A percentile compares a stretch with the other conserved stretches of the same genome.
Conservation (phyloP, 2,329 filamentous ascomycete species). For the Bipolaris victoriae region DNA sequence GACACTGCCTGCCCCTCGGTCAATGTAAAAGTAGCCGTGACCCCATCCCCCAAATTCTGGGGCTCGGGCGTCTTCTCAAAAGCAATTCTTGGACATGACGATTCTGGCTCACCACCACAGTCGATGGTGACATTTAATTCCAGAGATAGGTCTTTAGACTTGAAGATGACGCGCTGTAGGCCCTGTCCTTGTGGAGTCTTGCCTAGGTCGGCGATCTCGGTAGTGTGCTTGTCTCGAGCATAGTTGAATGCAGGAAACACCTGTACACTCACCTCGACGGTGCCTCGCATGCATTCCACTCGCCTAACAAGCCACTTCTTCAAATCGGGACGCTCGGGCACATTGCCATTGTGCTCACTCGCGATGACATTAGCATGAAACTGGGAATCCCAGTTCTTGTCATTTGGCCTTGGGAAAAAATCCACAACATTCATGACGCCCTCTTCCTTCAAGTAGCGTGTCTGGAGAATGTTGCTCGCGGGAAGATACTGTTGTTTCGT, state of each 20-base stretch:
- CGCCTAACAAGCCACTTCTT: slow-evolving; percentile 75
- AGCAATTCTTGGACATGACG: slow-evolving; percentile 57
- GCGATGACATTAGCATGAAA: slow-evolving; percentile 32
- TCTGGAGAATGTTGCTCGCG: slow-evolving; percentile 76
- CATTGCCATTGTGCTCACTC: slow-evolving; percentile 35
- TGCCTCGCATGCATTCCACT: slow-evolving; percentile 74
- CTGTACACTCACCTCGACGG: slow-evolving; percentile 69
- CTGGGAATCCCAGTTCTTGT: slow-evolving; percentile 58
- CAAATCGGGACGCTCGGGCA: slow-evolving; percentile 49
- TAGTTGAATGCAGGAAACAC: slow-evolving; percentile 70
- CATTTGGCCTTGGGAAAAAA: slow-evolving; percentile 74
- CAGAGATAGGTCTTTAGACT: slow-evolving; percentile 63
- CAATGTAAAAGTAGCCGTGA: slow-evolving; percentile 65
- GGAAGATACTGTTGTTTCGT: slow-evolving; percentile 81
- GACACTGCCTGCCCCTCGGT: slow-evolving; percentile 72
- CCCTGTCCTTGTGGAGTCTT: slow-evolving; percentile 19
- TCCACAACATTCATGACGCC: slow-evolving; percentile 76
- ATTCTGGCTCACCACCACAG: slow-evolving; percentile 59
- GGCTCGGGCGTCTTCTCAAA: slow-evolving; percentile 62
- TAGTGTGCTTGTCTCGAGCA: slow-evolving; percentile 66
- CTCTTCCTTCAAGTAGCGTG: slow-evolving; percentile 76
- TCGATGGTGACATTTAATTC: slow-evolving; percentile 73
- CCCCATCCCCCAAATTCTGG: slow-evolving; percentile 65
- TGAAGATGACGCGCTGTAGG: slow-evolving; percentile 61
- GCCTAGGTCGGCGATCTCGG: slow-evolving; percentile 57